Conservation (phyloP, 345 rosid genomes). For the Trapa bicornis region DNA sequence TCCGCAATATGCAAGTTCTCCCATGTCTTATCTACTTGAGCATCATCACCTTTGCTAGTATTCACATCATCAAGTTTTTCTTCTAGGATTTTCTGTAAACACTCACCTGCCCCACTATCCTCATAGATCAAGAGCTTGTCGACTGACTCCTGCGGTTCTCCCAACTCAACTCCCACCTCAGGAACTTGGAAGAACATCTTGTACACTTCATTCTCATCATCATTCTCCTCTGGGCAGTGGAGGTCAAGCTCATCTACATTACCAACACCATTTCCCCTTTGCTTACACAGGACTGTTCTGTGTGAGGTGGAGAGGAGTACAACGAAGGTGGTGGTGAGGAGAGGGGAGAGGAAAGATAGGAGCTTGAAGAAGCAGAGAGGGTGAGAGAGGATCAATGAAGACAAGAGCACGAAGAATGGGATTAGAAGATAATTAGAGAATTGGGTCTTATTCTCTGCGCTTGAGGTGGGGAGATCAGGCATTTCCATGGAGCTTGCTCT, state of each 20-base stretch:
- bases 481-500: not conserved
- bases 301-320: constrained; percentile 41
- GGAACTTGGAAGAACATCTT: constrained; percentile 39
- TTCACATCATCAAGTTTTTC: constrained; percentile 7
- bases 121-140: constrained; percentile 18
- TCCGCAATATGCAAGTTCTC: not conserved
- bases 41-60: not conserved
- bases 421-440: not conserved
- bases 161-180: constrained; percentile 12
- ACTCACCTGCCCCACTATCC: constrained; percentile 8
- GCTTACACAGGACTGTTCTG: not conserved
- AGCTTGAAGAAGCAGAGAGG: constrained; percentile 63
- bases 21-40: constrained; percentile 4
- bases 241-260: not conserved
- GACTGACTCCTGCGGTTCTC: constrained; percentile 12
- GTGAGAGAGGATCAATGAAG: constrained; percentile 20
- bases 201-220: constrained; percentile 49
- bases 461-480: constrained; percentile 7
- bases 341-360: constrained; percentile 74
- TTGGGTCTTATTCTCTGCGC: constrained; percentile 1
- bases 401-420: not conserved
- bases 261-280: constrained; percentile 8
- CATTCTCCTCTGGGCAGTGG: not conserved
- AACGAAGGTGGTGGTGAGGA: constrained; percentile 64
- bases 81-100: constrained; percentile 17